Evolutionary conservation across 257 asterid species (phyloP).

Genomic region (Pogostemon cablin): DNA sequence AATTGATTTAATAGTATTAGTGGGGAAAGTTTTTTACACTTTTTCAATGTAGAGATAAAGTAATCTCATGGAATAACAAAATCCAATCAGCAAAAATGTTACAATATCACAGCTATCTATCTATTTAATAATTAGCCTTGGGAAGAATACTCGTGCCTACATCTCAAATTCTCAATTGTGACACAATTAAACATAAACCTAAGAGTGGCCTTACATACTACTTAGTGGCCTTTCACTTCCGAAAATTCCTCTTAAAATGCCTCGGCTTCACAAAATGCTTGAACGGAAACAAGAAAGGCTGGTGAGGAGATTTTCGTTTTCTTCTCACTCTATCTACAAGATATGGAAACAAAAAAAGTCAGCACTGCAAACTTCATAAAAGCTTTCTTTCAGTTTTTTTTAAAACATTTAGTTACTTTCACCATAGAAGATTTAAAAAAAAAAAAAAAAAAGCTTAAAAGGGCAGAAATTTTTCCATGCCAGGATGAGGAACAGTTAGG

Average conservation of each 20-base stretch:
- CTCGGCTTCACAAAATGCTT: conserved; percentile 53
- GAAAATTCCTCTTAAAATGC: conserved; percentile 51
- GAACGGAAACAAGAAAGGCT: conserved; percentile 56
- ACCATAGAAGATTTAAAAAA: background rate
- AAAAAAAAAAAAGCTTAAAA: background rate
- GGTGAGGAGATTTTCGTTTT: conserved; percentile 46
- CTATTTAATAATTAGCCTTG: conserved; percentile 23
- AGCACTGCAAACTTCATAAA: conserved; percentile 11
- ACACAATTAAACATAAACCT: conserved; percentile 11
- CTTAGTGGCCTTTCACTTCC: conserved; percentile 43
- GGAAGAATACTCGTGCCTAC: conserved; percentile 24
- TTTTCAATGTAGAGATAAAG: conserved; percentile 1
- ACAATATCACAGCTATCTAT: conserved; percentile 18
- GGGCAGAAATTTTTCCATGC: background rate
- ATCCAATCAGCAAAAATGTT: conserved; percentile 26
- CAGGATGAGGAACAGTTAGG: conserved; percentile 9
- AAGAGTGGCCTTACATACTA: conserved; percentile 37
- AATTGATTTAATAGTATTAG: background rate
- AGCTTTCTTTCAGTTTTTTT: conserved; percentile 2
- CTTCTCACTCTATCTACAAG: conserved; percentile 47
- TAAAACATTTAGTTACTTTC: background rate
- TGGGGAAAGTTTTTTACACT: conserved; percentile 25
- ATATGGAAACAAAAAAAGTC: conserved; percentile 24
- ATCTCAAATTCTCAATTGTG: conserved; percentile 24
- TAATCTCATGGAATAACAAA: background rate